Evolutionary conservation across 78 protist genomes (phyloP).

Genomic region (Dictyostelium capitatum): DNA sequence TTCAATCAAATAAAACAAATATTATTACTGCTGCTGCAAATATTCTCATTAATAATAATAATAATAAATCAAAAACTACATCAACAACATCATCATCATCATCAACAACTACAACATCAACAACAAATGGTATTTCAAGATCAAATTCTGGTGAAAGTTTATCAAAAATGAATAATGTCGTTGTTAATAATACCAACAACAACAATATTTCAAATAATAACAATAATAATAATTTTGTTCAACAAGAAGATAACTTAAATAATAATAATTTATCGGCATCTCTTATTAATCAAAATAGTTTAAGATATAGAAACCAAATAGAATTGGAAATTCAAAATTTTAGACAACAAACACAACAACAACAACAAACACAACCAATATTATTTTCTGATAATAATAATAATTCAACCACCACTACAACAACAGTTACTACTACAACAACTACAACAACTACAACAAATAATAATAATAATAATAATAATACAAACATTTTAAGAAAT

Average conservation of each 20-base stretch:
- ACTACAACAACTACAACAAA: background rate
- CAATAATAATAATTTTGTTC: background rate
- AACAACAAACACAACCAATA: too few species aligned
- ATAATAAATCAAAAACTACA: conserved; percentile 3
- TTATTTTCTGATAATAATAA: too few species aligned
- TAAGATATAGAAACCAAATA: too few species aligned
- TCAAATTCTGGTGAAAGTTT: too few species aligned
- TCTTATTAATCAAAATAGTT: background rate
- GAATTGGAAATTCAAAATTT: too few species aligned
- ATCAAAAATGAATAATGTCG: background rate
- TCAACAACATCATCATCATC: too few species aligned
- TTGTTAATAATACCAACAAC: conserved; percentile 2
- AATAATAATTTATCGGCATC: background rate
- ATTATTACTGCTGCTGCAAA: background rate
- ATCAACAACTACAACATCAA: background rate
- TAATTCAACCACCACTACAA: background rate
- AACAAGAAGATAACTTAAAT: background rate
- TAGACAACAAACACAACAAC: too few species aligned
- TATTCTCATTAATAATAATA: background rate
- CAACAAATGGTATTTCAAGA: too few species aligned
- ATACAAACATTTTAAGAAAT: background rate
- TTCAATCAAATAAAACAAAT: conserved; percentile 17
- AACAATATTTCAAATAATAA: background rate
- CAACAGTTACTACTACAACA: background rate
- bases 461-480: background rate